Evolutionary conservation across 2,329 filamentous ascomycete genomes (phyloP).

Genomic region (Aschersonia sp.): DNA sequence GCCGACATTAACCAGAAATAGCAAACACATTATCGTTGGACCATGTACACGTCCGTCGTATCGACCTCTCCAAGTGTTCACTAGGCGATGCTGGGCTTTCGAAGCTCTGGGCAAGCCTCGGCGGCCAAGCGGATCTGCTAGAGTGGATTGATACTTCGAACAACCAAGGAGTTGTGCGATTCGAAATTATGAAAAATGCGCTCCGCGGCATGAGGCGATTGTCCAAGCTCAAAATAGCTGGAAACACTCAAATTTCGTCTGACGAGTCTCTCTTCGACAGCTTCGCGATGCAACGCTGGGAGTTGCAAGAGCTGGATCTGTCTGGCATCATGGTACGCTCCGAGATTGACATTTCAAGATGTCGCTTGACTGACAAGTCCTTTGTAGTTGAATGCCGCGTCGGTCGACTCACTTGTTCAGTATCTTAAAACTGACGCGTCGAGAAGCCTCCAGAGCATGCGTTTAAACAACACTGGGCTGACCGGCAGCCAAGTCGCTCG

Average conservation of each 20-base stretch:
- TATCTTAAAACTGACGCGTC: constrained; percentile 28
- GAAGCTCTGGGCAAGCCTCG: constrained; percentile 31
- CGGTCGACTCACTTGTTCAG: constrained; percentile 28
- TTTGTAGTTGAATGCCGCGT: constrained; percentile 31
- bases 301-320: constrained; percentile 38
- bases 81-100: constrained; percentile 33
- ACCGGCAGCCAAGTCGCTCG: constrained; percentile 33
- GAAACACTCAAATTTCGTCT: constrained; percentile 31
- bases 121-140: constrained; percentile 28
- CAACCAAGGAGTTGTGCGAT: constrained; percentile 35
- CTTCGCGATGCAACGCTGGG: constrained; percentile 25
- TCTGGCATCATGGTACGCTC: constrained; percentile 34
- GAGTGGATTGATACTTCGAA: constrained; percentile 36
- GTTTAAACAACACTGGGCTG: constrained; percentile 36
- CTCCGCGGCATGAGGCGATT: constrained; percentile 28
- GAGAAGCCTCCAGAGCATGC: constrained; percentile 25
- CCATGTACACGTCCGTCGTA: constrained; percentile 25
- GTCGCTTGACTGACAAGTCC: neutral
- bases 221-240: constrained; percentile 32
- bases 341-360: neutral
- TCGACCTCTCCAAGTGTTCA: constrained; percentile 36
- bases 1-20: constrained; percentile 3
- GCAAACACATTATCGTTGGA: constrained; percentile 19
- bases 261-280: constrained; percentile 31
- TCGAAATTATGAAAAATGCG: constrained; percentile 28